A percentile compares a stretch with the other conserved stretches of the same genome.
phyloP scores from a whole-genome alignment of 768 basidiomycete genomes.

The Lactarius hengduanensis region DNA sequence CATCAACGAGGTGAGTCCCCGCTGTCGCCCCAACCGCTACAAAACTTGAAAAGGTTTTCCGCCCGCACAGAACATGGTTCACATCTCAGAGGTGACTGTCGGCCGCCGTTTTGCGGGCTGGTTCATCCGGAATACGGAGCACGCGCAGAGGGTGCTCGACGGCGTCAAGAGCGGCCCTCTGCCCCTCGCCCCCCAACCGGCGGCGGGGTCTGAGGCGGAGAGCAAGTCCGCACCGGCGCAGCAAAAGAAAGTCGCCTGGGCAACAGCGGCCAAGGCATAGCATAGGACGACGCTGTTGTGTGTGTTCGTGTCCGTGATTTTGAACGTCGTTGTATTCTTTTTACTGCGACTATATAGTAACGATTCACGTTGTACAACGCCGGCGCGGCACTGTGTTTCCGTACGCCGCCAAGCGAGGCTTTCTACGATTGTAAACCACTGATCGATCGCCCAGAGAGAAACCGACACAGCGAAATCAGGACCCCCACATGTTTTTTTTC shows the following conservation, averaged over 20 bases:
- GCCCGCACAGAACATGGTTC: constrained; percentile 83
- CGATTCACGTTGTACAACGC: not conserved
- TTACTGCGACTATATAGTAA: not conserved
- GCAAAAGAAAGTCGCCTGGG: constrained; percentile 30
- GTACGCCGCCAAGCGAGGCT: not conserved
- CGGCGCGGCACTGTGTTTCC: not conserved
- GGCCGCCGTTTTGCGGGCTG: constrained; percentile 93
- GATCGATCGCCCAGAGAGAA: not conserved
- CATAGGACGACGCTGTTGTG: not conserved
- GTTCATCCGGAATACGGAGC: constrained; percentile 96
- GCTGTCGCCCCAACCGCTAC: not conserved
- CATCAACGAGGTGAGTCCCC: constrained; percentile 74
- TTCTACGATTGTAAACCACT: not conserved
- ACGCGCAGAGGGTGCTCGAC: constrained; percentile 84
- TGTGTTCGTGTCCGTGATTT: not conserved
- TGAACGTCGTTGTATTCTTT: not conserved
- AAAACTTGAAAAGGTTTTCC: not conserved
- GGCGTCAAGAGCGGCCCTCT: constrained; percentile 62
- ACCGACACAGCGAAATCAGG: too few relatives aligned
- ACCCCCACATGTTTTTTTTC: too few relatives aligned
- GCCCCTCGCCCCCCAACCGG: constrained; percentile 35
- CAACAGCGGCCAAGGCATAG: constrained; percentile 8
- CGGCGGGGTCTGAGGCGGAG: constrained; percentile 13
- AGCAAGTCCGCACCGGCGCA: constrained; percentile 16
- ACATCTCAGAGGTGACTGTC: constrained; percentile 92